Base-by-base conservation (phyloP, 2,329 filamentous ascomycete species). In the Emergomyces africanus region DNA sequence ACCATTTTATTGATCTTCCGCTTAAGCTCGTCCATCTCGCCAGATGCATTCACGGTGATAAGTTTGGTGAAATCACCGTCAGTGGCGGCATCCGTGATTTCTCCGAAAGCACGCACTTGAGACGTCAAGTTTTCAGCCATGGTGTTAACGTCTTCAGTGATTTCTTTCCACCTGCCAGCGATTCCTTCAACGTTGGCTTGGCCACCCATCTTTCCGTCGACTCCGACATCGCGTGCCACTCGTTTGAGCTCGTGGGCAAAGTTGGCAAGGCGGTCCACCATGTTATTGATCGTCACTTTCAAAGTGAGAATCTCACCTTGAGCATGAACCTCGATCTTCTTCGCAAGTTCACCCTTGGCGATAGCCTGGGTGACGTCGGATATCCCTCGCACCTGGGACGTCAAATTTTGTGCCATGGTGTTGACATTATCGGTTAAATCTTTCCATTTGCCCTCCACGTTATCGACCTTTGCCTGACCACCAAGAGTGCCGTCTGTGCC, bases 1-100 rank as follows among this genome's bases (percentile, higher is more conserved):
- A 97, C 91, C 94, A 99, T 99, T 77, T 95, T 89, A 72, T 97
- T 99, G 81, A 99, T 97, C 80, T 97, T 97, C 68, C 91, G 86
- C 77, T 99, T 99, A 67, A 99, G 81, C 73, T 97, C 92, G 74
- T 97, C 94, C 94, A 99, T 97, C 74, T 99, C 94, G 64, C 94
- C 94, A 14, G 92, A 96, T 23, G 94, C 94, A 72, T 96, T 91
- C 20, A 99, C 92, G 54, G 94, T 95, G 71, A 99, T 92, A 60
- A 95, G 84, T 71, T 96, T 95, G 28, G 90, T 95, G 72, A 97
- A 97, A 74, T 99, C 92, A 63, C 94, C 94, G 70, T 96, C 91
- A 61, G 92, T 96, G 33, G 94, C 94, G 42, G 94, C 85, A 72
- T 96, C 95, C n/a, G 92, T 96, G 67, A 99, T 97, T 71, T 97